Evolutionary conservation across 2,329 filamentous ascomycete genomes (phyloP), one percentile per base, ranked within the genome.

Genomic region (Drechslerella stenobrocha): DNA sequence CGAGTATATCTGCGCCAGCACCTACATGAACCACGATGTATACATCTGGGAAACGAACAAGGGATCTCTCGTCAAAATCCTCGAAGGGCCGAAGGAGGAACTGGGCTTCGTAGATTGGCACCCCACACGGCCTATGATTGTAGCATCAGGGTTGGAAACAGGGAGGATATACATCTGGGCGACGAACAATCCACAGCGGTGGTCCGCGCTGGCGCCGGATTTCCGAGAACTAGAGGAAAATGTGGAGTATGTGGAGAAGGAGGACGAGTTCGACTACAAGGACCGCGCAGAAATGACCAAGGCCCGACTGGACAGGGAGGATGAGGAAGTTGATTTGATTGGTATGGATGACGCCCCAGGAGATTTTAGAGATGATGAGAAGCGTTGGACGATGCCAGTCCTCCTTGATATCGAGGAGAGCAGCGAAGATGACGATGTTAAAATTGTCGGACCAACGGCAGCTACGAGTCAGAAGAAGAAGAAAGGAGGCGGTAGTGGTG

Each of bases 151-250:
- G 2, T 81, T 97, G 3, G 95, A 98, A 77, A 92, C 89, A 0
- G 93, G 93, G 4, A 85, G 89, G 56, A 89, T 98, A 74, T 96
- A 95, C 78, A 88, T 96, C 30, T 98, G 93, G 93, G 92, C 90
- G 3, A 93, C 96, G 57, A 86, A 92, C 37, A 93, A 89, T 56
- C 92, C 93, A 7, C 95, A 98, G 75, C 88, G 93, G 73, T 98
- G 93, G 95, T 96, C 91, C 13, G 92, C 93, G 1, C 82, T 98
- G 26, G 95, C 95, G 3, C 93, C 93, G 0, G 95, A 98, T 77
- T 98, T 98, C 76, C 88, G 87, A 37, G 93, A 98, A 77, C 90
- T 98, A 11, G 93, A 98, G 77, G 93, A 98, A 77, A 98, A 98
- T 73, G 90, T 96, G 20, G 90, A 97, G 76, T 98, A 98, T 75